phyloP scores from a whole-genome alignment of 1,284 basidiomycete species.

The Omphalotus olearius region DNA sequence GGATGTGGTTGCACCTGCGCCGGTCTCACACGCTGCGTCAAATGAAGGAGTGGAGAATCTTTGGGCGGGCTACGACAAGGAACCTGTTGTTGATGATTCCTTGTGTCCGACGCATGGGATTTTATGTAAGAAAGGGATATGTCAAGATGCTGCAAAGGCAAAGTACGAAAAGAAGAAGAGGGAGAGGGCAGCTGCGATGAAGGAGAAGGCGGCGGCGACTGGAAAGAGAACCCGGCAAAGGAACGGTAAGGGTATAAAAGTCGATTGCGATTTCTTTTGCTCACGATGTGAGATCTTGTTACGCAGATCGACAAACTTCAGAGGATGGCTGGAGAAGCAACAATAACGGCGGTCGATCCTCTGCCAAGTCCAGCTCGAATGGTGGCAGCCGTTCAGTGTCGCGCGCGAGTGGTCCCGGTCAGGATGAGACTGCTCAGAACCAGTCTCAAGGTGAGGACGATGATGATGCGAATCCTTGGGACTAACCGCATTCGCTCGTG shows the following conservation, averaged over 20 bases:
- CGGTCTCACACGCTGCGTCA: neutral
- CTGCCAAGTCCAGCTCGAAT: neutral
- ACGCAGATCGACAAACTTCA: neutral
- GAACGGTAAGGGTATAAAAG: neutral
- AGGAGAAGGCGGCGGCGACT: neutral
- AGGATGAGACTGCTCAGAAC: no score
- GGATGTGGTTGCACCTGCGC: neutral
- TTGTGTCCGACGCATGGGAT: conserved; percentile 3
- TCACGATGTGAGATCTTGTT: neutral
- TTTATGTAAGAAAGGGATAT: conserved; percentile 6
- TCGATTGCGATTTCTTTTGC: neutral
- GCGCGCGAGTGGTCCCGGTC: neutral
- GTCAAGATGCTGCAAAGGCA: neutral
- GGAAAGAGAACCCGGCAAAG: neutral
- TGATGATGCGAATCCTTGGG: conserved; percentile 1
- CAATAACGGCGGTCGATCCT: neutral
- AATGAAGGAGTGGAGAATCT: conserved; percentile 1
- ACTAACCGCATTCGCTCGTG: neutral
- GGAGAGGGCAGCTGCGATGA: neutral
- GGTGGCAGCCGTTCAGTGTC: neutral
- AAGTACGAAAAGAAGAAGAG: neutral
- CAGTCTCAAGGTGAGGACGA: neutral
- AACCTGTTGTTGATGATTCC: neutral
- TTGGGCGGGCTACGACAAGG: neutral
- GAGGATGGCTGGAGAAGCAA: neutral